Evolutionary conservation across 257 asterid genomes (phyloP).

Genomic region (Anisodus acutangulus): DNA sequence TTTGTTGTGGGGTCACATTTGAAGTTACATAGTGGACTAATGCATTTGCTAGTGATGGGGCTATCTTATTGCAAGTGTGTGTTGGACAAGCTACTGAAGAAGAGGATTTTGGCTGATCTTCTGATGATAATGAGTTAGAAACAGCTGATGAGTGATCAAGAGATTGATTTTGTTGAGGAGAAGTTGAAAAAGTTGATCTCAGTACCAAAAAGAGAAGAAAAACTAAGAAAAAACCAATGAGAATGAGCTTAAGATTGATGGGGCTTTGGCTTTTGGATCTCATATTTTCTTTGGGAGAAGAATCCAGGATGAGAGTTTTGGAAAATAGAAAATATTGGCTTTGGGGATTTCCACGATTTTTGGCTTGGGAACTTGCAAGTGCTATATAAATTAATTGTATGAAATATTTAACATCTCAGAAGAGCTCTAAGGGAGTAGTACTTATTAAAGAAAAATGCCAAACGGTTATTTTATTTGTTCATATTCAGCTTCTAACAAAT

Average conservation of each 20-base stretch:
- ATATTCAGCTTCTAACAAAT: not conserved
- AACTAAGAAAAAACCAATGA: constrained; percentile 51
- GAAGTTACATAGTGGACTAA: constrained; percentile 76
- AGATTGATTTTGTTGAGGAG: constrained; percentile 10
- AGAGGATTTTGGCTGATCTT: not conserved
- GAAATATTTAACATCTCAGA: not conserved
- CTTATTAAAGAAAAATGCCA: not conserved
- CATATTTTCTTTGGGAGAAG: constrained; percentile 39
- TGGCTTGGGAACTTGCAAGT: constrained; percentile 17
- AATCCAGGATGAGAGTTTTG: not conserved
- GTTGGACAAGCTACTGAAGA: constrained; percentile 26
- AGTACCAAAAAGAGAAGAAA: constrained; percentile 56
- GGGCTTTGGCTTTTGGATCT: constrained; percentile 46
- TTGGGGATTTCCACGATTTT: not conserved
- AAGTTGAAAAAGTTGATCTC: constrained; percentile 48
- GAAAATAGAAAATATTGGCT: not conserved
- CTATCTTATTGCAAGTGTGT: constrained; percentile 62
- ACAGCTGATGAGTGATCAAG: not conserved
- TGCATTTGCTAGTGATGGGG: constrained; percentile 70
- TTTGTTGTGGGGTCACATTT: constrained; percentile 91
- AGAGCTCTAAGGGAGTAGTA: not conserved
- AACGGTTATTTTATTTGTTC: not conserved
- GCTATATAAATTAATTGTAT: constrained; percentile 4
- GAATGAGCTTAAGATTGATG: constrained; percentile 54
- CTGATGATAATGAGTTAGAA: constrained; percentile 13